These are phyloP conservation scores for Cladophialophora carrionii DNA, from an alignment of 2,329 filamentous ascomycete genomes.

Conservation along the genomic window DNA sequence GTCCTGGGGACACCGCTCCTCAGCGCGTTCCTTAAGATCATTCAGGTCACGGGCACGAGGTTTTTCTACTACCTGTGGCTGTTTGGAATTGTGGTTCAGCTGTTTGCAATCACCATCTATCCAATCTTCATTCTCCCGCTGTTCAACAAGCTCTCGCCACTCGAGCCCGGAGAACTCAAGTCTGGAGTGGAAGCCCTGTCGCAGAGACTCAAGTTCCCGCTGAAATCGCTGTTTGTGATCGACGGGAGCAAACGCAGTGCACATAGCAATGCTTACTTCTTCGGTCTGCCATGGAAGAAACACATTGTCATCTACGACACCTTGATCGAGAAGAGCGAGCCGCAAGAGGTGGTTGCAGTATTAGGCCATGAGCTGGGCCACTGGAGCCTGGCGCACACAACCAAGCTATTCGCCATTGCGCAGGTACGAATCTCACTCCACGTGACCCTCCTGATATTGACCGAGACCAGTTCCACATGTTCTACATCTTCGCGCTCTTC, in stretches of 20 bases:
- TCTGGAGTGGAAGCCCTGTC: slow-evolving; percentile 83
- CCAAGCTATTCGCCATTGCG: slow-evolving; percentile 82
- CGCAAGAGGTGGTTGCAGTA: slow-evolving; percentile 90
- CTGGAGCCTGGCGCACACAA: slow-evolving; percentile 95
- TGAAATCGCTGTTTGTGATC: slow-evolving; percentile 92
- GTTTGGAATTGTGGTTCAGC: slow-evolving; percentile 84
- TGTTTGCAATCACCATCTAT: slow-evolving; percentile 95
- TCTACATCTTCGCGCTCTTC: slow-evolving; percentile 96
- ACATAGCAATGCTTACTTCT: slow-evolving; percentile 94
- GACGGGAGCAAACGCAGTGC: slow-evolving; percentile 86
- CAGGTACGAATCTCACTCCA: slow-evolving; percentile 59
- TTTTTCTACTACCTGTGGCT: slow-evolving; percentile 99
- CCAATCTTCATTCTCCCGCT: slow-evolving; percentile 90
- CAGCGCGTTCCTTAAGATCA: slow-evolving; percentile 88
- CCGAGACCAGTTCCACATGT: slow-evolving; percentile 73
- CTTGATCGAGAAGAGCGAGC: slow-evolving; percentile 89
- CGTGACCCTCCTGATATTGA: slow-evolving; percentile 1
- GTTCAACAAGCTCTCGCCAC: slow-evolving; percentile 96
- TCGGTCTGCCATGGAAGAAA: slow-evolving; percentile 98
- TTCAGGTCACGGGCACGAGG: slow-evolving; percentile 86
- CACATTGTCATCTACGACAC: slow-evolving; percentile 99
- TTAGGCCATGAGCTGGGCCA: slow-evolving; percentile 95
- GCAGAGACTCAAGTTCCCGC: slow-evolving; percentile 81
- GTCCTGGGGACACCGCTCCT: slow-evolving; percentile 84
- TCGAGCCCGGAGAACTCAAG: slow-evolving; percentile 86